A percentile compares a stretch with the other conserved stretches of the same genome.
Conservation (phyloP, 1,284 basidiomycete species). For the Puccinia polysora region DNA sequence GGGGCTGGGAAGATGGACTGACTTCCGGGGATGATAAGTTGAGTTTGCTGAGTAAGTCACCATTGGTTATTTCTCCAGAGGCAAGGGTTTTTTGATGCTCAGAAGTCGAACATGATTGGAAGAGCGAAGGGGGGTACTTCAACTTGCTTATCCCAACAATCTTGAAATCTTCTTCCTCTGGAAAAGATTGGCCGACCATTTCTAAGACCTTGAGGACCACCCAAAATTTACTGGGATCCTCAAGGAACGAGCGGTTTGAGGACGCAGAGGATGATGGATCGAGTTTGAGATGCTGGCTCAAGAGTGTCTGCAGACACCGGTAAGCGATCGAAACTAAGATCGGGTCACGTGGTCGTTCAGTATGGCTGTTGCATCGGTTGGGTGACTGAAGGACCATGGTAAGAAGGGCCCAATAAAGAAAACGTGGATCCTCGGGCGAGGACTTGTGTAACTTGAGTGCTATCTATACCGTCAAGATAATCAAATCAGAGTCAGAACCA, state of each 20-base stretch:
- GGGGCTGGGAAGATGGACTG: neutral
- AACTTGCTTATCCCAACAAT: conserved; percentile 24
- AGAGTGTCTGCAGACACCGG: conserved; percentile 34
- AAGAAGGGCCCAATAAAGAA: conserved; percentile 26
- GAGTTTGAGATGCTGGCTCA: neutral
- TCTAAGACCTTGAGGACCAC: conserved; percentile 31
- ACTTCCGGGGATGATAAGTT: neutral
- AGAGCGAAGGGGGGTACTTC: conserved; percentile 15
- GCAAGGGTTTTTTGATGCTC: neutral
- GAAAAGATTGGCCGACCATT: conserved; percentile 16
- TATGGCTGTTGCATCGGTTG: conserved; percentile 5
- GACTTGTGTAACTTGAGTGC: conserved; percentile 37
- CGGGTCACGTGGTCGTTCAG: conserved; percentile 13
- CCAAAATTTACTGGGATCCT: conserved; percentile 36
- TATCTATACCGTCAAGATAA: neutral
- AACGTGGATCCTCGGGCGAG: conserved; percentile 27
- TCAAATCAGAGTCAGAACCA: neutral
- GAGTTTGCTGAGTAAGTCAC: neutral
- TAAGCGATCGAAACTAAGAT: conserved; percentile 32
- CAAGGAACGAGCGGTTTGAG: neutral
- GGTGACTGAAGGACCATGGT: conserved; percentile 22
- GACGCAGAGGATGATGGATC: neutral
- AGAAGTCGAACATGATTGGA: conserved; percentile 15
- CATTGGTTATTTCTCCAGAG: neutral
- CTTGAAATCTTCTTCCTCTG: conserved; percentile 12